phyloP scores from a whole-genome alignment of 2,329 filamentous ascomycete genomes.

The Colletotrichum brevisporum region DNA sequence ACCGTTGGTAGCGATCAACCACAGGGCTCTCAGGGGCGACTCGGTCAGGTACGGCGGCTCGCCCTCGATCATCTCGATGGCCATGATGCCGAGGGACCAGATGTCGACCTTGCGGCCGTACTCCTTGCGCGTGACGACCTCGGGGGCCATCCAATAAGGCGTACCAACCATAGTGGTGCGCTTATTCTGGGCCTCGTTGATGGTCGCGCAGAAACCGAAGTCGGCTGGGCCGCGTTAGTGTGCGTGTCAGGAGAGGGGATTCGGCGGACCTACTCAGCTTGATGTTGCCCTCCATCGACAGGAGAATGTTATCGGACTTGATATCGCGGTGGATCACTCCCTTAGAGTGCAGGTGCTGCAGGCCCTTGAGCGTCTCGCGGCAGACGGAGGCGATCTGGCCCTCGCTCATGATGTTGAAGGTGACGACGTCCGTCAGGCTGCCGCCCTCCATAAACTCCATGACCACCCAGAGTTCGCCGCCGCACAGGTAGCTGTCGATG shows the following conservation, averaged over 20 bases:
- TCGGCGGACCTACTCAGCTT: slow-evolving; percentile 82
- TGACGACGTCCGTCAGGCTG: slow-evolving; percentile 97
- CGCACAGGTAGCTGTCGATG: slow-evolving; percentile 94
- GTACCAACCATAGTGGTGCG: slow-evolving; percentile 99
- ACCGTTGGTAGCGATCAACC: slow-evolving; percentile 96
- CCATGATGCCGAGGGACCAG: slow-evolving; percentile 99
- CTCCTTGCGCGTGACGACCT: slow-evolving; percentile 97
- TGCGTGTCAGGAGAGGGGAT: neutral
- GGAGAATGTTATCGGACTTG: slow-evolving; percentile 97
- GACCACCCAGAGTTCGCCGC: slow-evolving; percentile 95
- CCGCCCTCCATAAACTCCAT: slow-evolving; percentile 99
- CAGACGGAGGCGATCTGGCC: slow-evolving; percentile 97
- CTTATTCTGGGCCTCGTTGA: slow-evolving; percentile 97
- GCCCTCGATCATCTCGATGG: slow-evolving; percentile 99
- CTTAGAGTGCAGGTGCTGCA: slow-evolving; percentile 97
- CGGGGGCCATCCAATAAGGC: slow-evolving; percentile 99
- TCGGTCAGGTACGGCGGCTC: slow-evolving; percentile 98
- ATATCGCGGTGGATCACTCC: slow-evolving; percentile 99
- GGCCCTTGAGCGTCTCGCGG: slow-evolving; percentile 89
- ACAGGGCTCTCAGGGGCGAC: slow-evolving; percentile 91
- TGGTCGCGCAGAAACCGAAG: slow-evolving; percentile 98
- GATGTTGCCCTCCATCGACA: slow-evolving; percentile 95
- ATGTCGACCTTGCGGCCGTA: slow-evolving; percentile 99
- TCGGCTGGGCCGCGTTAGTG: slow-evolving; percentile 76
- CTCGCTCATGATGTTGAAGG: slow-evolving; percentile 99